These are phyloP conservation scores for Adansonia madagascariensis DNA, from an alignment of 441 rosid species.

Conservation along the genomic window DNA sequence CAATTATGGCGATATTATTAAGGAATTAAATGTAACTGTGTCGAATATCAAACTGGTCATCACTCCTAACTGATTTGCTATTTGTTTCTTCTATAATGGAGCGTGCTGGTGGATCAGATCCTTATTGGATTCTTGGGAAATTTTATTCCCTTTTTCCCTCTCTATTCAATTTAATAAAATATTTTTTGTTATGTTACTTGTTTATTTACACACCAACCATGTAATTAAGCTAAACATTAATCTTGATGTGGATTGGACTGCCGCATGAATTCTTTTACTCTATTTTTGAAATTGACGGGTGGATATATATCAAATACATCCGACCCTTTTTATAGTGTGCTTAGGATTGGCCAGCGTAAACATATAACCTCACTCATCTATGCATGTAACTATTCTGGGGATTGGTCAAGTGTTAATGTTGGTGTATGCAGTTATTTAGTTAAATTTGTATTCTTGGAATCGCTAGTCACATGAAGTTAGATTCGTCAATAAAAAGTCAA, in stretches of 20 bases:
- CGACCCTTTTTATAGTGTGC: not conserved
- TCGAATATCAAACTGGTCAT: not conserved
- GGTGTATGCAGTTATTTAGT: not conserved
- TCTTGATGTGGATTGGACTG: not conserved
- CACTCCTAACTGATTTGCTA: not conserved
- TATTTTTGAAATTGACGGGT: not conserved
- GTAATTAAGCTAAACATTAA: not conserved
- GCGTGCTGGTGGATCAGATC: not conserved
- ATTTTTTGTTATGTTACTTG: not conserved
- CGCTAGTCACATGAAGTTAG: not conserved
- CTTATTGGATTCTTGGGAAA: not conserved
- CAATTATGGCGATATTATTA: not conserved
- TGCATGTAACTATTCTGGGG: not conserved
- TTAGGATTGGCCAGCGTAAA: not conserved
- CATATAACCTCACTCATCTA: not conserved
- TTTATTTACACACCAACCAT: not conserved
- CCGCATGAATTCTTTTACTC: not conserved
- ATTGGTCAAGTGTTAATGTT: not conserved
- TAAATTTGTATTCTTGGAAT: not conserved
- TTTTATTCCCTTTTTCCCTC: not conserved
- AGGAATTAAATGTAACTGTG: not conserved
- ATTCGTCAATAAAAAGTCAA: not conserved
- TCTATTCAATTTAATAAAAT: not conserved
- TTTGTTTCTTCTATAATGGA: not conserved
- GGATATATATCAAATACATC: not conserved